Base-by-base conservation (phyloP, 2,329 filamentous ascomycete genomes). In the Talaromyces islandicus region DNA sequence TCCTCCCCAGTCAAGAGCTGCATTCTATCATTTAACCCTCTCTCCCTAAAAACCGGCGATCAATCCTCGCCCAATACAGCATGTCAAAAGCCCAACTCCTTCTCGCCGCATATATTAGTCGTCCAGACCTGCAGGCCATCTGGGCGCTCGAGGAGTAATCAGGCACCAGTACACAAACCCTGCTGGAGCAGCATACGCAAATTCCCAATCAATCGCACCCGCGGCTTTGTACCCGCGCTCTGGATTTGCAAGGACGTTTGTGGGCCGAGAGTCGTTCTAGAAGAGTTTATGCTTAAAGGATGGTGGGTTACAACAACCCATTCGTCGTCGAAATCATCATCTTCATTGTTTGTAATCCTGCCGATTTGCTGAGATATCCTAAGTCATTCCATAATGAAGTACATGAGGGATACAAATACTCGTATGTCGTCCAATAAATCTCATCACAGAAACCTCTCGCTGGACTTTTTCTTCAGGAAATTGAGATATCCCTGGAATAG, bases 261-360 rank as follows among this genome's bases (percentile, higher is more conserved):
- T 60, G 2, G 67, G 69, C 12, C 66, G 60, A 12, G 72, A 56
- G 60, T 70, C 68, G n/a, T 72, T 69, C 29, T 67, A 69, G 50
- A 63, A 65, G 1, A 71, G 19, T 29, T 77, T 1, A 71, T 68
- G 2, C 73, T 76, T 3, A 81, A 58, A 3, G 77, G 77, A n/a
- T 75, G 67, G n/a, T 59, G 58, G 7, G 38, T 25, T n/a, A n/a
- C n/a, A 24, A 56, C 51, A 17, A 25, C 29, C 56, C 56, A 61
- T 41, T 41, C 38, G 21, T 30, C 35, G 19, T 52, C 19, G 7
- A 41, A 41, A 19, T n/a, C 6, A 17, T n/a, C n/a, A 2, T 41
- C 67, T 12, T 59, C 41, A 9, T 65, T 65, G 7, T 41, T 41
- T 41, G 38, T 41, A 7, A 41, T 17, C 14, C 38, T 5, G 41